phyloP scores from a whole-genome alignment of 2,329 filamentous ascomycete species.

The Cryphonectria radicalis region DNA sequence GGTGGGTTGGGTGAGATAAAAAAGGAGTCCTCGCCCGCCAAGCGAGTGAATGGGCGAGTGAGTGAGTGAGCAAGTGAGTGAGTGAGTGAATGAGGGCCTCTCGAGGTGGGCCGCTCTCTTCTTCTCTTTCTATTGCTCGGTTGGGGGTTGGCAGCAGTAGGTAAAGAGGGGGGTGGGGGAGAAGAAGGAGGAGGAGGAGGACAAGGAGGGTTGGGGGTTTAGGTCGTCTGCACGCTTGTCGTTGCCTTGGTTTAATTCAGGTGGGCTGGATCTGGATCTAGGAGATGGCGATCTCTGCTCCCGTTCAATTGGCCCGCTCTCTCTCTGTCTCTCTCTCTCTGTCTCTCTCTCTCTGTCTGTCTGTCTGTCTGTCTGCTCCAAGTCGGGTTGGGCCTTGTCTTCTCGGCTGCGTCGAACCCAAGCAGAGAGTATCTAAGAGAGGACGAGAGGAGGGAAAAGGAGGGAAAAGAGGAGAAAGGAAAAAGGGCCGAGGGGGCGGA shows the following conservation, averaged over 20 bases:
- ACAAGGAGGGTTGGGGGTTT: neutral
- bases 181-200: too few relatives aligned
- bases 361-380: neutral
- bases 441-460: neutral
- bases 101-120: conserved; percentile 2
- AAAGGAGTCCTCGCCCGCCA: neutral
- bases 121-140: neutral
- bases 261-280: conserved; percentile 6
- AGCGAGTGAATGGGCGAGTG: conserved; percentile 7
- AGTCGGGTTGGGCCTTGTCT: neutral
- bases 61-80: neutral
- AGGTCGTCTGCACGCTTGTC: neutral
- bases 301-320: conserved; percentile 15
- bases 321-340: too few relatives aligned
- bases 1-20: conserved; percentile 7
- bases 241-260: neutral
- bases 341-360: neutral
- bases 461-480: neutral
- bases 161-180: too few relatives aligned
- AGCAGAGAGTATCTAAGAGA: neutral
- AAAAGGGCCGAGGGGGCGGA: neutral
- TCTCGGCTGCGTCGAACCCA: neutral
- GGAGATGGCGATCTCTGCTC: neutral
- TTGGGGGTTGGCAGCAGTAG: neutral
- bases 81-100: conserved; percentile 2